These are phyloP conservation scores for Boletus smithii DNA, from an alignment of 1,284 basidiomycete genomes.

Conservation along the genomic window DNA sequence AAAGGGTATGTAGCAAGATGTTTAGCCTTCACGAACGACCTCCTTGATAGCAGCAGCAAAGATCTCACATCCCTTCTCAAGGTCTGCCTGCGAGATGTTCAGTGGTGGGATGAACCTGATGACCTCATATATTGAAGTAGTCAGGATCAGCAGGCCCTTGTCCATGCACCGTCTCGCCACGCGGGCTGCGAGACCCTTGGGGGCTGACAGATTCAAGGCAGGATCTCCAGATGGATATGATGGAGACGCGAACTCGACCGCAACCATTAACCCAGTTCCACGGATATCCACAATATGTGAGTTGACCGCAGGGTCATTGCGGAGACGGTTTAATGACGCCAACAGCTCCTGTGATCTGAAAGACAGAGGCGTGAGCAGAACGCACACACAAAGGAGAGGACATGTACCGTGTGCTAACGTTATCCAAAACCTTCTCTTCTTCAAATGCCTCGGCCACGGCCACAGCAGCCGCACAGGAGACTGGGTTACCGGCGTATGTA, in stretches of 20 bases:
- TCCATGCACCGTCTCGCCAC: constrained; percentile 81
- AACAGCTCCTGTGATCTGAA: constrained; percentile 73
- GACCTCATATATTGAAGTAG: constrained; percentile 77
- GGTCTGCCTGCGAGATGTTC: constrained; percentile 60
- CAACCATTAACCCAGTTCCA: constrained; percentile 78
- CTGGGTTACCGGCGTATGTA: constrained; percentile 88
- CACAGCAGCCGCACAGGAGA: constrained; percentile 83
- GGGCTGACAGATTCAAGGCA: constrained; percentile 40
- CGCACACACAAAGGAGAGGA: neutral
- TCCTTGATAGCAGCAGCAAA: constrained; percentile 63
- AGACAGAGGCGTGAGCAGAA: constrained; percentile 6
- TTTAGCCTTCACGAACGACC: constrained; percentile 51
- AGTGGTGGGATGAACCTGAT: constrained; percentile 78
- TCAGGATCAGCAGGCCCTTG: constrained; percentile 78
- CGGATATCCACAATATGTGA: constrained; percentile 72
- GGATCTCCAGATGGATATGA: constrained; percentile 46
- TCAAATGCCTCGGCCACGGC: constrained; percentile 77
- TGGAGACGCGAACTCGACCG: constrained; percentile 74
- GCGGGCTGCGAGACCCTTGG: constrained; percentile 67
- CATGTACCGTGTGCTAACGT: constrained; percentile 67
- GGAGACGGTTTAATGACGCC: constrained; percentile 53
- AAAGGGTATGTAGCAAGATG: no score
- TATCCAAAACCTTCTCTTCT: constrained; percentile 76
- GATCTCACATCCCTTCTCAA: constrained; percentile 56
- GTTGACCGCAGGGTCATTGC: constrained; percentile 47